A percentile compares a stretch with the other conserved stretches of the same genome.
Evolutionary conservation across 2,329 filamentous ascomycete species (phyloP).

Genomic region (Aspergillus aculeatus): DNA sequence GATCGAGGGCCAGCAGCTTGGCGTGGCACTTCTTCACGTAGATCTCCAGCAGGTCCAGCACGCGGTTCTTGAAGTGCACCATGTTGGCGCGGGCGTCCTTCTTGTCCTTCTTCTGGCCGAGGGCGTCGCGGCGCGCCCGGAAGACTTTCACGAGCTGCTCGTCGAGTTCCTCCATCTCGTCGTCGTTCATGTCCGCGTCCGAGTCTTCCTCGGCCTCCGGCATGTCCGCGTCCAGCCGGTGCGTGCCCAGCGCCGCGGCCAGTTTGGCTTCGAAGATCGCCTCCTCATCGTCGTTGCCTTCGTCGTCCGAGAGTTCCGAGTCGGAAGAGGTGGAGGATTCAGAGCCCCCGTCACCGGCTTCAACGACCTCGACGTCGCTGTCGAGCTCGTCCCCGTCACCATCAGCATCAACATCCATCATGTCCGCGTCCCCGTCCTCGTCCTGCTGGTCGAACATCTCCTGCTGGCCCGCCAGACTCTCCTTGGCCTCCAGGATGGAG

Average conservation of each 20-base stretch:
- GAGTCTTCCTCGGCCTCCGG: conserved; percentile 58
- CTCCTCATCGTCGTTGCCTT: conserved; percentile 52
- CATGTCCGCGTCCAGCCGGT: conserved; percentile 55
- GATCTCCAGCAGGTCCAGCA: conserved; percentile 82
- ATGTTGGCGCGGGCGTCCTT: conserved; percentile 86
- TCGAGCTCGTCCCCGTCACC: conserved; percentile 24
- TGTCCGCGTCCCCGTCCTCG: conserved; percentile 55
- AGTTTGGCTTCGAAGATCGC: conserved; percentile 72
- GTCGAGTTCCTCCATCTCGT: conserved; percentile 90
- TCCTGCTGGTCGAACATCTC: conserved; percentile 76
- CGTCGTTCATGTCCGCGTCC: conserved; percentile 85
- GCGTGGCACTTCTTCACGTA: conserved; percentile 77
- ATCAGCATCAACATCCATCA: conserved; percentile 44
- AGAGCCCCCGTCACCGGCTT: conserved; percentile 41
- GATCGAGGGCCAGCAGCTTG: conserved; percentile 64
- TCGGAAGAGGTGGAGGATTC: conserved; percentile 6
- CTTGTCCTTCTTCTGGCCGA: conserved; percentile 76
- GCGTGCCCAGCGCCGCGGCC: conserved; percentile 73
- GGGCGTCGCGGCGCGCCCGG: conserved; percentile 67
- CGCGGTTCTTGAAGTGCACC: conserved; percentile 90
- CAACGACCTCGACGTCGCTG: conserved; percentile 42
- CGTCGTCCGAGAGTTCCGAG: conserved; percentile 31
- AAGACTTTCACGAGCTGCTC: conserved; percentile 81
- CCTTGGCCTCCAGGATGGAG: conserved; percentile 69
- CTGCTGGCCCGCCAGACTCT: conserved; percentile 79